Percentiles rank a stretch among this genome's conserved stretches.
Evolutionary conservation across 2,329 filamentous ascomycete genomes (phyloP).

Genomic region (Sarocladium oryzae): DNA sequence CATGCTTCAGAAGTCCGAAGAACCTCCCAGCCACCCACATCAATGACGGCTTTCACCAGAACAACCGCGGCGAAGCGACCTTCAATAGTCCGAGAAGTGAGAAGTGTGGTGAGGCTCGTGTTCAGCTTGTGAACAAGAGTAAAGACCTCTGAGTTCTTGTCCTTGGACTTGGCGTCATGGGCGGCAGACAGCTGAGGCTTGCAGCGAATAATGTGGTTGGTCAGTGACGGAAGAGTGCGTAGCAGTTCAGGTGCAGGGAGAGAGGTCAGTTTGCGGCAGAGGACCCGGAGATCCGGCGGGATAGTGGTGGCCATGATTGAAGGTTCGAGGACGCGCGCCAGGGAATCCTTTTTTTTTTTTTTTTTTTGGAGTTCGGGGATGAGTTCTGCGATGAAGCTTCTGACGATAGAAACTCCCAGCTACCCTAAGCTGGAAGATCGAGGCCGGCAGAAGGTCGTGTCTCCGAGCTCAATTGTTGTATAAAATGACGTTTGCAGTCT

Average conservation of each 20-base stretch:
- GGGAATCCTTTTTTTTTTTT: too few species aligned
- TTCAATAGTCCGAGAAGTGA: slow-evolving; percentile 69
- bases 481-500: neutral
- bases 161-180: slow-evolving; percentile 54
- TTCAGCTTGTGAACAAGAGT: slow-evolving; percentile 77
- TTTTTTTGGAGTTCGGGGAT: too few species aligned
- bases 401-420: neutral
- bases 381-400: slow-evolving; percentile 1
- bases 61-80: slow-evolving; percentile 73
- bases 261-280: slow-evolving; percentile 65
- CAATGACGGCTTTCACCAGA: slow-evolving; percentile 72
- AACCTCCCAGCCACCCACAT: slow-evolving; percentile 79
- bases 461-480: neutral
- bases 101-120: slow-evolving; percentile 67
- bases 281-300: slow-evolving; percentile 53
- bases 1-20: slow-evolving; percentile 67
- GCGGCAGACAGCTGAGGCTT: slow-evolving; percentile 55
- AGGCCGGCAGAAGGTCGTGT: neutral
- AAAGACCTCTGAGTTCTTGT: slow-evolving; percentile 55
- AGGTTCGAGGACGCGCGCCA: neutral
- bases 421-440: neutral
- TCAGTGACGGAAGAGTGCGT: slow-evolving; percentile 63
- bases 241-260: slow-evolving; percentile 69
- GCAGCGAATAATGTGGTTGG: slow-evolving; percentile 51
- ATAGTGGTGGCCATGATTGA: slow-evolving; percentile 27